Conservation (phyloP, 306 rosid genomes). For the Cajanus cajan region DNA sequence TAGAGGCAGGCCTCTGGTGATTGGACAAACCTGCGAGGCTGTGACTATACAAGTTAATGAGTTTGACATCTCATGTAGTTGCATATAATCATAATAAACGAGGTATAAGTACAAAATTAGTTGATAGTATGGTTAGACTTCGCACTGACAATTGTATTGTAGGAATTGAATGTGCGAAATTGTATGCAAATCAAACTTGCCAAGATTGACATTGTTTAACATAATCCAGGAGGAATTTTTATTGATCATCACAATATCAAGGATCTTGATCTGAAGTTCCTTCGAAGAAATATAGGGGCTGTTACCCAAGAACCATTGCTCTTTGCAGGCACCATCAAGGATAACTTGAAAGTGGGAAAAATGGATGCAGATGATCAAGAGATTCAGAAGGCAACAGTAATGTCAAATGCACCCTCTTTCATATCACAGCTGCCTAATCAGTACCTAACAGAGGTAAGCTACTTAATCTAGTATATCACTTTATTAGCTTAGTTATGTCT, state of each 20-base stretch:
- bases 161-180: slow-evolving; percentile 7
- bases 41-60: too few relatives aligned
- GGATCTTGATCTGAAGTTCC: slow-evolving; percentile 71
- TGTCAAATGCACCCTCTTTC: slow-evolving; percentile 82
- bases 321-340: slow-evolving; percentile 68
- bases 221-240: slow-evolving; percentile 61
- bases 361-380: slow-evolving; percentile 68
- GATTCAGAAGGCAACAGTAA: slow-evolving; percentile 57
- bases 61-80: background rate
- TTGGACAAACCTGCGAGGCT: too few relatives aligned
- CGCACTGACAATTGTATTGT: background rate
- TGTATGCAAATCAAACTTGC: background rate
- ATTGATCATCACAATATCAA: slow-evolving; percentile 64
- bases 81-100: background rate
- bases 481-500: background rate
- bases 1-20: too few relatives aligned
- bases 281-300: slow-evolving; percentile 65
- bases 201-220: slow-evolving; percentile 20
- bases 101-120: background rate
- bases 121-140: background rate
- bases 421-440: slow-evolving; percentile 75
- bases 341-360: slow-evolving; percentile 74
- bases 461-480: slow-evolving; percentile 11
- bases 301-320: slow-evolving; percentile 88
- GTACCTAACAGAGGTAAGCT: slow-evolving; percentile 71